A percentile compares a stretch with the other conserved stretches of the same genome.
These are phyloP conservation scores for Verticillium dahliae DNA, from an alignment of 2,329 filamentous ascomycete genomes.

Conservation along the genomic window DNA sequence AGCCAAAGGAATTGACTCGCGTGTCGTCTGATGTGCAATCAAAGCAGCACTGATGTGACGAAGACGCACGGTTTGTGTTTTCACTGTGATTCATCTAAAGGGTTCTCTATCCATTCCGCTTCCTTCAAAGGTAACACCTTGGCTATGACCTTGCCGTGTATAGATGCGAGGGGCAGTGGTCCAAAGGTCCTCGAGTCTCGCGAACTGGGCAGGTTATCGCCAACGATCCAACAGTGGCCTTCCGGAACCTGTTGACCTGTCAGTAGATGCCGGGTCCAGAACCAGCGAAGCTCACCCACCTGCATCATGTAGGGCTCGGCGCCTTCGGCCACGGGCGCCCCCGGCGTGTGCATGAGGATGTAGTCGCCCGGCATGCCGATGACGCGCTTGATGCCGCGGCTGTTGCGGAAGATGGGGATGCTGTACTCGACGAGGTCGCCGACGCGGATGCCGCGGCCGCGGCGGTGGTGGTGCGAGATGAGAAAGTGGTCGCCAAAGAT, in stretches of 20 bases:
- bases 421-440: slow-evolving; percentile 79
- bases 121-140: slow-evolving; percentile 48
- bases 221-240: slow-evolving; percentile 86
- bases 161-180: slow-evolving; percentile 75
- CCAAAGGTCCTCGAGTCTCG: slow-evolving; percentile 84
- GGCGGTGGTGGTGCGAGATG: slow-evolving; percentile 59
- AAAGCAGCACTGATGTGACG: neutral
- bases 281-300: slow-evolving; percentile 33
- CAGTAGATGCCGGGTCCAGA: neutral
- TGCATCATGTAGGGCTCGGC: slow-evolving; percentile 54
- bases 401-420: slow-evolving; percentile 59
- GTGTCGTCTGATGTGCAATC: neutral
- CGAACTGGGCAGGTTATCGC: slow-evolving; percentile 80
- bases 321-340: slow-evolving; percentile 20
- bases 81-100: neutral
- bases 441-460: slow-evolving; percentile 60
- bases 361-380: slow-evolving; percentile 71
- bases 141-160: slow-evolving; percentile 75
- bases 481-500: slow-evolving; percentile 62
- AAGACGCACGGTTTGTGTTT: neutral
- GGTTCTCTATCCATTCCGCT: slow-evolving; percentile 38
- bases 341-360: slow-evolving; percentile 59
- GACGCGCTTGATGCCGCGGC: slow-evolving; percentile 71
- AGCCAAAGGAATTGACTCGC: neutral
- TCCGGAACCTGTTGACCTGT: slow-evolving; percentile 61